Conservation (phyloP, 768 basidiomycete genomes). For the Pholiota molesta region DNA sequence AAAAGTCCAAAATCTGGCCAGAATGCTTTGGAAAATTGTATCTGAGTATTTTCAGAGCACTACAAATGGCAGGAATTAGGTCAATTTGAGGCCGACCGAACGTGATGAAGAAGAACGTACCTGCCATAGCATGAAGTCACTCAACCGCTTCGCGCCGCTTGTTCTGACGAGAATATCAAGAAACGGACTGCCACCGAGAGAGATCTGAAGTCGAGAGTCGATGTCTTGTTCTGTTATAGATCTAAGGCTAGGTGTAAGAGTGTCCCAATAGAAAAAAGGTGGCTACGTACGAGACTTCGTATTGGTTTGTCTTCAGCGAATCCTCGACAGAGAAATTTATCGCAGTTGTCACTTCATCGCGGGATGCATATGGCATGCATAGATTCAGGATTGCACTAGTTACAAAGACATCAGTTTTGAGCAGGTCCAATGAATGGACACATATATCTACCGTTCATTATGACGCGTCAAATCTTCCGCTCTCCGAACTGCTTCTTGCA, state of each 20-base stretch:
- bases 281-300: constrained; percentile 22
- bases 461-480: constrained; percentile 80
- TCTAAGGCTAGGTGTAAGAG: constrained; percentile 16
- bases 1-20: constrained; percentile 94
- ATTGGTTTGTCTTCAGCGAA: constrained; percentile 27
- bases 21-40: constrained; percentile 82
- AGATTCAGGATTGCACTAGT: constrained; percentile 85
- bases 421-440: background rate
- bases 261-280: background rate
- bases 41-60: constrained; percentile 82
- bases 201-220: constrained; percentile 67
- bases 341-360: constrained; percentile 89
- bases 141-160: constrained; percentile 85
- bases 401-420: background rate
- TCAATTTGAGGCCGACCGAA: no score
- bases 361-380: constrained; percentile 90
- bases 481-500: constrained; percentile 66
- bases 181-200: constrained; percentile 68
- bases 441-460: constrained; percentile 60
- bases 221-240: constrained; percentile 69
- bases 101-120: constrained; percentile 39
- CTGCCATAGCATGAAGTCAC: constrained; percentile 97
- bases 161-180: constrained; percentile 91
- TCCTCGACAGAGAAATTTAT: constrained; percentile 55
- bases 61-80: constrained; percentile 31